Conservation (phyloP, 441 rosid genomes). For the Syzygium syzygioides region DNA sequence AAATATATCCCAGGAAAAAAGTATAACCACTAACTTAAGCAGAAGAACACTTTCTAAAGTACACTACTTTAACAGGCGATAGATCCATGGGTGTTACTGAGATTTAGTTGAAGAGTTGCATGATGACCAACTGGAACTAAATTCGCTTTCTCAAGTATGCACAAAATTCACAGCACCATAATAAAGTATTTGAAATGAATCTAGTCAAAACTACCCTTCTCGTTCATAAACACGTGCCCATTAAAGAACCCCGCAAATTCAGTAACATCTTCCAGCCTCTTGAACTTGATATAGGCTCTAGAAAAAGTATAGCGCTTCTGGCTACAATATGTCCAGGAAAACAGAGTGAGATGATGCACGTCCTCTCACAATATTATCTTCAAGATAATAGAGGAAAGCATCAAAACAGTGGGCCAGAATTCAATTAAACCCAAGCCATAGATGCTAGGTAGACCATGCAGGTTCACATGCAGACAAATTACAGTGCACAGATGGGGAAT, state of each 20-base stretch:
- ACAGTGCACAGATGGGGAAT: background rate
- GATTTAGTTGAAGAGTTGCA: background rate
- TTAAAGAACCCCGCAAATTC: constrained; percentile 72
- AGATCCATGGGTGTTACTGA: background rate
- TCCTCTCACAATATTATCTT: background rate
- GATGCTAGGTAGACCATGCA: background rate
- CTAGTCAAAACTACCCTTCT: constrained; percentile 44
- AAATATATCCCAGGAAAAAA: background rate
- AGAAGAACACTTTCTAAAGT: background rate
- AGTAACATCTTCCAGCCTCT: constrained; percentile 58
- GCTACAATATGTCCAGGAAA: constrained; percentile 26
- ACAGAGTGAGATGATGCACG: background rate
- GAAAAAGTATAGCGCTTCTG: constrained; percentile 49
- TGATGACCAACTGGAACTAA: background rate
- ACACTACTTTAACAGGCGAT: background rate
- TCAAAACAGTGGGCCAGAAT: background rate
- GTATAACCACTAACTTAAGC: background rate
- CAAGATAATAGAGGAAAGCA: background rate
- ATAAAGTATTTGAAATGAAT: background rate
- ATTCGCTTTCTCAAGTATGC: background rate
- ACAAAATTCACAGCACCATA: background rate
- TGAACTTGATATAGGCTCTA: constrained; percentile 67
- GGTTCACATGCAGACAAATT: background rate
- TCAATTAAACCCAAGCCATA: background rate
- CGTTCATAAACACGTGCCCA: constrained; percentile 77